Evolutionary conservation across 441 rosid genomes (phyloP), one percentile per base, ranked within the genome.

Genomic region (Flueggea neowawraea): DNA sequence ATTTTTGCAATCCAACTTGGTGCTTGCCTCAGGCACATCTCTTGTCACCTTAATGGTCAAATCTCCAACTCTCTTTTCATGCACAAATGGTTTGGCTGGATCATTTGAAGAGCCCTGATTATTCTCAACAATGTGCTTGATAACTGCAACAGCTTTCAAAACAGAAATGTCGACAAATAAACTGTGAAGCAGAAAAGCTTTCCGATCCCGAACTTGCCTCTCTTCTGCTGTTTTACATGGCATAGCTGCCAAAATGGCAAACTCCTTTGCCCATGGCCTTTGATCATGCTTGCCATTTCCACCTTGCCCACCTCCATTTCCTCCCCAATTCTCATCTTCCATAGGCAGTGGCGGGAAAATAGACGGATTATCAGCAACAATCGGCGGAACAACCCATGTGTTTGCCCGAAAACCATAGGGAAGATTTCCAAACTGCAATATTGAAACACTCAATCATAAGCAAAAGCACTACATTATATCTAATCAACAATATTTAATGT

Each of bases 351-450:
- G 66, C 31, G 77, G 74, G 56, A 87, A 81, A 56, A 60, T 70
- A 56, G 76, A 63, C 12, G 76, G 86, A 62, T 73, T 75, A 50
- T 79, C 86, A 39, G 78, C 74, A 73, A 81, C 73, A 48, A 79
- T 55, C 31, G 93, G 82, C 62, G 86, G 86, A 54, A 84, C 90
- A 55, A 87, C 81, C 88, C 90, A 87, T 54, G 90, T 76, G 75
- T 87, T 87, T 72, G 90, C 78, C 16, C 93, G 81, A 71, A 87
- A 82, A 54, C 90, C 87, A 43, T 82, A 82, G 41, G 93, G 90
- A 61, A 84, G 93, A 69, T 84, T 87, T 52, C 90, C 93, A 61
- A 82, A 84, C 93, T 87, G 77, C 58, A 84, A 57, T 8, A 36
- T 36, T 50, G 6, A 6, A 48, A 50, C 54, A 14, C 57, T 13